Evolutionary conservation across 805 yeast genomes (phyloP), one percentile per base, ranked within the genome.

Genomic region (Starmerella apicola): DNA sequence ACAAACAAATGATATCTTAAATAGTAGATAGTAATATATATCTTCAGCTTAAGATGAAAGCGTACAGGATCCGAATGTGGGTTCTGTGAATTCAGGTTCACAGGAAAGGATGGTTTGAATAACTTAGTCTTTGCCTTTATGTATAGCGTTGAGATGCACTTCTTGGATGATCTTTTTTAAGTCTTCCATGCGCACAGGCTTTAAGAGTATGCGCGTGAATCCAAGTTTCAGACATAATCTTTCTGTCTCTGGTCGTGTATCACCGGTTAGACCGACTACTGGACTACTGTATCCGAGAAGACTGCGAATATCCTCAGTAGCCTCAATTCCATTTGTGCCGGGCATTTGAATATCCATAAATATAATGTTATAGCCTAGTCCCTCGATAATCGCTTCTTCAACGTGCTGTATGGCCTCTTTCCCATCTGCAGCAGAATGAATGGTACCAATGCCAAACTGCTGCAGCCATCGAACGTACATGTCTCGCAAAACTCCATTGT

Each of bases 251-350:
- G 80, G 83, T 59, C 86, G 95, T 1, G 94, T 93, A 64, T 80
- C 84, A 2, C 95, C 95, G 0, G 95, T 86, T 40, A 86, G 65
- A 0, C 95, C 96, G 34, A 86, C 86, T 40, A 86, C 85, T 0
- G 95, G 95, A n/a, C 71, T 70, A 2, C 58, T 57, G 54, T 72
- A 84, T 5, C 69, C 64, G 37, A 81, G 60, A 33, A 78, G 75
- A 16, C 68, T 60, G 33, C 94, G 65, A 26, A 86, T 80, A 53
- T 69, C 66, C 22, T 46, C 47, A 1, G 61, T 54, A 9, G 61
- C 55, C 18, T 49, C 50, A 21, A 57, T 42, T 2, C 61, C 61
- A 36, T 54, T 51, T 24, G 47, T 38, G 1, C 45, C 46, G 22
- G 52, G 54, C 54, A 57, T 57, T 27, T 51, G 54, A 21, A 58